Percentiles rank a stretch among this genome's conserved stretches.
These are phyloP conservation scores for Calophaca sinica DNA, from an alignment of 306 rosid species.

Conservation along the genomic window DNA sequence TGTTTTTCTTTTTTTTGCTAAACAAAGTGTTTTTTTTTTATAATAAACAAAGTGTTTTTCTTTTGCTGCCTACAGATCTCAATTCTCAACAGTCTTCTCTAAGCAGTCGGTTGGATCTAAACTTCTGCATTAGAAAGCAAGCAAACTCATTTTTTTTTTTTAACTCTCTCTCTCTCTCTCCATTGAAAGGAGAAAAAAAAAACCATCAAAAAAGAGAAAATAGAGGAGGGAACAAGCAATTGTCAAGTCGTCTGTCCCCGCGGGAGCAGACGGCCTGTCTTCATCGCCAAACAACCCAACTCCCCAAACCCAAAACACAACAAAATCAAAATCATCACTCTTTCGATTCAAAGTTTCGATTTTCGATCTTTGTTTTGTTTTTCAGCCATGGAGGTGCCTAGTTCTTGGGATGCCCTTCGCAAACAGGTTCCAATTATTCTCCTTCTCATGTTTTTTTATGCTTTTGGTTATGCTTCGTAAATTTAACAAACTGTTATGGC, in stretches of 20 bases:
- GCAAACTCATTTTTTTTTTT: too few species aligned
- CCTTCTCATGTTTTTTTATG: not conserved
- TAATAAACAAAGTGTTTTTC: not conserved
- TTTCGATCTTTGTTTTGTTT: conserved; percentile 19
- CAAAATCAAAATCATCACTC: not conserved
- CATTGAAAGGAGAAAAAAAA: too few species aligned
- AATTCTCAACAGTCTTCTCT: too few species aligned
- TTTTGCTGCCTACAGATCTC: not conserved
- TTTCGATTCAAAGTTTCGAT: not conserved
- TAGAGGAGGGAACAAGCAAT: conserved; percentile 14
- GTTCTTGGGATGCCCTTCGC: conserved; percentile 98
- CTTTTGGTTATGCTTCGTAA: not conserved
- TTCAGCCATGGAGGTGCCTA: conserved; percentile 73
- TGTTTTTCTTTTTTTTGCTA: too few species aligned
- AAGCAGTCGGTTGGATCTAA: too few species aligned
- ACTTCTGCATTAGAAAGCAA: too few species aligned
- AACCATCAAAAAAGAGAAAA: not conserved
- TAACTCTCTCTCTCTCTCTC: too few species aligned
- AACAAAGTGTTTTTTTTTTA: too few species aligned
- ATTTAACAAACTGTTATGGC: not conserved
- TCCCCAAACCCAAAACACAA: conserved; percentile 1
- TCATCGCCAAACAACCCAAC: conserved; percentile 60
- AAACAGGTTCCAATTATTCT: conserved; percentile 66
- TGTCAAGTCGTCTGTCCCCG: conserved; percentile 49
- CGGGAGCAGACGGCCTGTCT: conserved; percentile 63